Base-by-base conservation (phyloP, 352 stramenopile species). In the Thalassiosira hispida region DNA sequence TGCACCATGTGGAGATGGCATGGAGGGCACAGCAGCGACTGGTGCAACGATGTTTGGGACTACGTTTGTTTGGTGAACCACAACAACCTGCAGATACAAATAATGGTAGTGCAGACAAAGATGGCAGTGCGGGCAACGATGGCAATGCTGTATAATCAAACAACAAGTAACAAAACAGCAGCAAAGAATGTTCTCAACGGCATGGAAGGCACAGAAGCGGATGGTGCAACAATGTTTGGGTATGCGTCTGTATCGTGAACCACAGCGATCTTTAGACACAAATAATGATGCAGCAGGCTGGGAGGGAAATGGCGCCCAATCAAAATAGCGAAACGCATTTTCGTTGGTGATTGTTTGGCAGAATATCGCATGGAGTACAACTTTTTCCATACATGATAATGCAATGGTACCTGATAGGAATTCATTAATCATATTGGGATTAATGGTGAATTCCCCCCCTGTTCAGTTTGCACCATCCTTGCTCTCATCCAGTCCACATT, bases 401-500 rank as follows among this genome's bases (percentile, higher is more conserved):
- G 31, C 31, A 38, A 38, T 38, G 3, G 8, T 38, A 8, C 31
- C 31, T 38, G 8, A 38, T 8, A 38, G 8, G 31, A 38, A 38
- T 38, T 57, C 3, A 31, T 25, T 57, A 27, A 16, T 57, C 2
- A 31, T 20, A 57, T 31, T 27, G 20, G 4, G 2, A 1, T 25
- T 29, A 12, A 27, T 57, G n/a, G 6, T 0, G 29, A 16, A 46
- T 46, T 27, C 25, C 33, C 18, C 12, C 23, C 6, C 14, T 18
- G 22, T 64, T 79, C 83, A 92, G 72, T 93, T 93, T 9, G 84
- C 88, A 9, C 81, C 77, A 81, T 93, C 88, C 51, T 81, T 87
- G 31, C 75, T 86, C 22, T 74, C 47, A 38, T 63, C 31, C 6
- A 93, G 62, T 16, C 84, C 88, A 62, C 77, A 84, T 12, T 91